These are phyloP conservation scores for Pichia occidentalis DNA, from an alignment of 805 yeast genomes.

Conservation along the genomic window DNA sequence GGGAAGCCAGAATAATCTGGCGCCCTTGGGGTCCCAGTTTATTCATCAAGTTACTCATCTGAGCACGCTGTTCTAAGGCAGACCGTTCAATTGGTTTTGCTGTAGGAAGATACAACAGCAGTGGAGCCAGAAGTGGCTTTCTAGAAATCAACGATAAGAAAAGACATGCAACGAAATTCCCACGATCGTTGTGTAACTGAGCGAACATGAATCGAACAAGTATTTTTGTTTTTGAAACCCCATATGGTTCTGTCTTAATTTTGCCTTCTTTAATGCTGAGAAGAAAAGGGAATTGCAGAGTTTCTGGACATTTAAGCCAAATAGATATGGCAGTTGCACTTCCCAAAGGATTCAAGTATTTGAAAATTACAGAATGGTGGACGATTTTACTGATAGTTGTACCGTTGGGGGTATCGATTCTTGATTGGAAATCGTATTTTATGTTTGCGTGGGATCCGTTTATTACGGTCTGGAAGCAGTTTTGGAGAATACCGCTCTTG, in stretches of 20 bases:
- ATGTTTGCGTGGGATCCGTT: conserved; percentile 45
- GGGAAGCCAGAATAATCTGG: too few relatives aligned
- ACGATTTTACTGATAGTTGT: conserved; percentile 31
- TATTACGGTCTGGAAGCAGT: conserved; percentile 47
- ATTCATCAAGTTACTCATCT: conserved; percentile 6
- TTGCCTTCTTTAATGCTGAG: too few relatives aligned
- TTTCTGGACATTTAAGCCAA: background rate
- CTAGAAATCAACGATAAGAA: too few relatives aligned
- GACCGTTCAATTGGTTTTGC: too few relatives aligned
- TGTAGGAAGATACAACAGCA: too few relatives aligned
- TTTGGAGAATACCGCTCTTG: conserved; percentile 45
- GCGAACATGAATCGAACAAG: too few relatives aligned
- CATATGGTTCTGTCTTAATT: too few relatives aligned
- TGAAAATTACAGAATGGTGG: conserved; percentile 37
- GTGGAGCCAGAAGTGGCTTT: too few relatives aligned
- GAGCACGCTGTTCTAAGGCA: too few relatives aligned
- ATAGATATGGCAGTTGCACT: conserved; percentile 6
- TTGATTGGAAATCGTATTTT: conserved; percentile 39
- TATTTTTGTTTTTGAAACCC: too few relatives aligned
- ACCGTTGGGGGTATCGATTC: conserved; percentile 38
- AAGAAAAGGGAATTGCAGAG: background rate
- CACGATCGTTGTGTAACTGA: too few relatives aligned
- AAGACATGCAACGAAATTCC: too few relatives aligned
- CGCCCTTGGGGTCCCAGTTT: conserved; percentile 25
- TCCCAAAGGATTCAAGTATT: conserved; percentile 27